phyloP scores from a whole-genome alignment of 176 grass and related monocot species.

The Chrysopogon serrulatus region DNA sequence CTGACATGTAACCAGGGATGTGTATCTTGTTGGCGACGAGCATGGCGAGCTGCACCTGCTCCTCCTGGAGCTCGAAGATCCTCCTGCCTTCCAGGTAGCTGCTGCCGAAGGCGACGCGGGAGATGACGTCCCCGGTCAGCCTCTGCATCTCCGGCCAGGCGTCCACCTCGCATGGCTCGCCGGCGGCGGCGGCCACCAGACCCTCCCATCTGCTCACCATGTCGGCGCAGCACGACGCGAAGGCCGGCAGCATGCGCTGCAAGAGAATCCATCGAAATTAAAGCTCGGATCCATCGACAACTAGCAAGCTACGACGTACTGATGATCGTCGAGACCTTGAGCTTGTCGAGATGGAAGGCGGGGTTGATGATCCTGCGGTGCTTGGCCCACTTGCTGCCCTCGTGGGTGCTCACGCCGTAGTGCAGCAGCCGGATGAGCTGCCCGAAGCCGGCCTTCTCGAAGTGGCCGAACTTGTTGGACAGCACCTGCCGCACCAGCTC shows the following conservation, averaged over 20 bases:
- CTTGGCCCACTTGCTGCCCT: slow-evolving; percentile 46
- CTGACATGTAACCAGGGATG: slow-evolving; percentile 43
- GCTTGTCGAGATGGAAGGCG: slow-evolving; percentile 52
- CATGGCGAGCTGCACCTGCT: slow-evolving; percentile 24
- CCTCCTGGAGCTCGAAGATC: slow-evolving; percentile 44
- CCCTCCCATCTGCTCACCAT: slow-evolving; percentile 38
- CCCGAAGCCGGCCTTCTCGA: neutral
- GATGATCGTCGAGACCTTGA: slow-evolving; percentile 20
- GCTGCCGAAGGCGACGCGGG: slow-evolving; percentile 52
- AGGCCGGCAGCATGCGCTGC: slow-evolving; percentile 43
- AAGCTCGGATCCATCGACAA: too few relatives aligned
- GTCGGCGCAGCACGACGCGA: slow-evolving; percentile 28
- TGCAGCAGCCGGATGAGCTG: neutral
- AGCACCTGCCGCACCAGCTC: slow-evolving; percentile 38
- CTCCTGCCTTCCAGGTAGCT: slow-evolving; percentile 40
- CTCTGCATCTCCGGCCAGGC: slow-evolving; percentile 41
- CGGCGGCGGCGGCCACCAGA: neutral
- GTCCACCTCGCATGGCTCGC: slow-evolving; percentile 25
- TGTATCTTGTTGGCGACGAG: neutral
- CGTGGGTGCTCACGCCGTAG: neutral
- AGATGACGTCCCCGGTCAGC: slow-evolving; percentile 47
- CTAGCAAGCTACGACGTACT: too few relatives aligned
- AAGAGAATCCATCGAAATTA: neutral
- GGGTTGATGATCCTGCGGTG: slow-evolving; percentile 49
- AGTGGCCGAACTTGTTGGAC: slow-evolving; percentile 30